Base-by-base conservation (phyloP, 2,329 filamentous ascomycete species). In the Epichloe sibirici region DNA sequence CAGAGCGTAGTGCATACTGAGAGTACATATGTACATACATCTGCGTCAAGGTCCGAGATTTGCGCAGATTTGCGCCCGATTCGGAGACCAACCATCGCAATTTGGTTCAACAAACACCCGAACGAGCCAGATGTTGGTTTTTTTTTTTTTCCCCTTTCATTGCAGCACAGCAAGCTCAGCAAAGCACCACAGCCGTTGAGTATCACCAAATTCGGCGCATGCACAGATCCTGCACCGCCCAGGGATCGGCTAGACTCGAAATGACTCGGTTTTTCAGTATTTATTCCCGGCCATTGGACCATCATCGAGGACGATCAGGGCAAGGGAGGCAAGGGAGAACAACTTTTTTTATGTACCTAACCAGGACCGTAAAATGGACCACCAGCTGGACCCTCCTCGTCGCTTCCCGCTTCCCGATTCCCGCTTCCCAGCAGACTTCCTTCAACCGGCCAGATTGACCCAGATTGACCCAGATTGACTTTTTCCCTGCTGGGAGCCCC, bases 401-500 rank as follows among this genome's bases (percentile, higher is more conserved):
- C 34, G 28, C 42, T 47, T 28, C 35, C 37, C 35, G 37, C 21
- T 38, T 35, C 23, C 38, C 31, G 28, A 8, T 25, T 48, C 31
- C 45, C 45, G 37, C 45, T 48, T 48, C 17, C 17, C 40, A 43
- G 17, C 17, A 43, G 40, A 43, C 40, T 43, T 38, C 37, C 44
- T 28, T 9, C 44, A 4, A 23, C 25, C 25, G 8, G 21, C 44
- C 44, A 46, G 6, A 3, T 42, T 13, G 6, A 42, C 12, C 39
- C 6, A 42, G 34, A 2, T 35, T 35, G 6, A 7, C 34, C 12
- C 23, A 12, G 28, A 17, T 21, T 40, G 23, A 48, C 44, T 52
- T 52, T 47, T 52, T 52, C 43, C 43, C 42, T 52, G 34, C n/a
- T 23, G 11, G 39, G 48, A 44, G 48, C 31, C 47, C 47, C 45